Percentiles rank a stretch among this genome's conserved stretches.
These are phyloP conservation scores for Blastocystis sp. DNA, from an alignment of 352 stramenopile genomes.

Conservation along the genomic window DNA sequence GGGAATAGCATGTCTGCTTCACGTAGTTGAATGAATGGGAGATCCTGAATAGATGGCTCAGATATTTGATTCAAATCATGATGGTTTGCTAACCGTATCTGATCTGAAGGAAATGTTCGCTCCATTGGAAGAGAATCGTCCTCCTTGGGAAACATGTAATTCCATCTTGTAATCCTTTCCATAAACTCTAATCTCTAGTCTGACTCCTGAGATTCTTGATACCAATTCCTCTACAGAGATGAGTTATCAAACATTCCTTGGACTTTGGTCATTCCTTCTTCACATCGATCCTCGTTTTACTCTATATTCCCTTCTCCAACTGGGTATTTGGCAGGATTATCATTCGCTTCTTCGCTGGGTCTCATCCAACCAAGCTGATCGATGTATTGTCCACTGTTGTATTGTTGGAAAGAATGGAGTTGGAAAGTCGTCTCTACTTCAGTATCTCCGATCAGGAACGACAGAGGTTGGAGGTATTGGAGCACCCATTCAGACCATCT, in stretches of 20 bases:
- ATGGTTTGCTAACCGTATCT: background rate
- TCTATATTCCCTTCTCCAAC: background rate
- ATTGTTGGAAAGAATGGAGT: background rate
- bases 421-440: background rate
- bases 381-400: background rate
- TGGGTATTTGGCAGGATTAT: background rate
- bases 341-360: background rate
- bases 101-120: background rate
- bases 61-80: background rate
- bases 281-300: background rate
- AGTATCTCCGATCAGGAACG: too few species aligned
- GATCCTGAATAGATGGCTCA: background rate
- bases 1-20: background rate
- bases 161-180: background rate
- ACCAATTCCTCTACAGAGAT: background rate
- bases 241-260: background rate
- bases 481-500: too few species aligned
- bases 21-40: background rate
- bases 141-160: background rate
- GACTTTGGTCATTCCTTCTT: slow-evolving; percentile 1
- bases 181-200: background rate
- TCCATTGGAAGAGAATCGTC: background rate
- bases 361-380: background rate
- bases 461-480: too few species aligned
- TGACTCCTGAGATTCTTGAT: background rate